Conservation (phyloP, 2,329 filamentous ascomycete genomes). For the Dactylellina sp. region DNA sequence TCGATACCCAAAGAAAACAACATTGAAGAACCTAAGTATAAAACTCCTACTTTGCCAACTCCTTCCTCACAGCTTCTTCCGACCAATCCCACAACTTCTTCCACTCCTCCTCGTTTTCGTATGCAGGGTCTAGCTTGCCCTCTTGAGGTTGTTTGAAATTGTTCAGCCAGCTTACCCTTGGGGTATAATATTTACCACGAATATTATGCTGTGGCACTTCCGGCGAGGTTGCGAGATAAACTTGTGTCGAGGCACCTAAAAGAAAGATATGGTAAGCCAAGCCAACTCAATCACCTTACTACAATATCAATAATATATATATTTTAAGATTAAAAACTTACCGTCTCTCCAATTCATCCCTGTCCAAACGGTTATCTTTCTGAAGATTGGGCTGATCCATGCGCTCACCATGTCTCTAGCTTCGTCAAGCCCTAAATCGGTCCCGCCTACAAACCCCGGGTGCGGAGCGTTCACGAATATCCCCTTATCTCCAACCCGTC, state of each 20-base stretch:
- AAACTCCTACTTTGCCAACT: conserved; percentile 24
- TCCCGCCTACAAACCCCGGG: conserved; percentile 55
- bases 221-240: conserved; percentile 51
- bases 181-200: conserved; percentile 55
- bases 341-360: conserved; percentile 32
- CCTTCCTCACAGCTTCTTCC: conserved; percentile 51
- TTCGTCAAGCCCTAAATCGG: conserved; percentile 36
- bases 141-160: conserved; percentile 50
- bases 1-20: too few species aligned
- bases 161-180: conserved; percentile 51
- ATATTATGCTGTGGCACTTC: conserved; percentile 54
- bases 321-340: background rate
- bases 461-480: conserved; percentile 62
- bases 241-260: conserved; percentile 58
- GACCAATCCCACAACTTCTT: conserved; percentile 58
- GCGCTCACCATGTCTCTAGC: conserved; percentile 30
- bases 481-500: conserved; percentile 71
- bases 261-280: background rate
- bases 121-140: conserved; percentile 39
- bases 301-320: conserved; percentile 8
- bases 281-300: conserved; percentile 17
- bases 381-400: conserved; percentile 11
- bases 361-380: conserved; percentile 15
- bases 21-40: too few species aligned
- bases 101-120: conserved; percentile 55